These are phyloP conservation scores for Gliomastix tumulicola DNA, from an alignment of 2,329 filamentous ascomycete species.

Conservation along the genomic window DNA sequence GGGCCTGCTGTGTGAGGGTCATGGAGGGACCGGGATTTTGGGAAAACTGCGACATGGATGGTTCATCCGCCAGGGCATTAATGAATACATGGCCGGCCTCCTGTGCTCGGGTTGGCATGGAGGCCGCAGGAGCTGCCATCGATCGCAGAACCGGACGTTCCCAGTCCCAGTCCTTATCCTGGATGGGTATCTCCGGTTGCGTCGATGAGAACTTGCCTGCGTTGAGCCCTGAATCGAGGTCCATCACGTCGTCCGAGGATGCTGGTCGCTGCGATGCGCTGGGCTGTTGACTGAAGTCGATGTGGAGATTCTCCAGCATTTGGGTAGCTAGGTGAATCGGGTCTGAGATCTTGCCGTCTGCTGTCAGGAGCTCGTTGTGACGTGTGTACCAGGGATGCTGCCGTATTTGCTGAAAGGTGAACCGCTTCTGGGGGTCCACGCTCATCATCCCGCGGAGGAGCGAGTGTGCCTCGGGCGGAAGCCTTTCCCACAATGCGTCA, in stretches of 20 bases:
- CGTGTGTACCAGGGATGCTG: constrained; percentile 94
- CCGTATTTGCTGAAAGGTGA: constrained; percentile 79
- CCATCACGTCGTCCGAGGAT: constrained; percentile 55
- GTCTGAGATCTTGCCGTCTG: constrained; percentile 69
- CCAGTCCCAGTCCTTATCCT: constrained; percentile 79
- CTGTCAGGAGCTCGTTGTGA: constrained; percentile 66
- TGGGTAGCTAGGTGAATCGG: constrained; percentile 82
- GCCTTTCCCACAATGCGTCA: constrained; percentile 77
- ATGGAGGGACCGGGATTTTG: constrained; percentile 71
- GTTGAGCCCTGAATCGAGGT: constrained; percentile 51
- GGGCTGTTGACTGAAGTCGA: constrained; percentile 73
- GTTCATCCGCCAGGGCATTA: constrained; percentile 74
- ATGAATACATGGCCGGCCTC: constrained; percentile 34
- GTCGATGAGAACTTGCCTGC: constrained; percentile 62
- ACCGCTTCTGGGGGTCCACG: constrained; percentile 66
- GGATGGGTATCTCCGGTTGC: constrained; percentile 73
- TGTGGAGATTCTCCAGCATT: constrained; percentile 86
- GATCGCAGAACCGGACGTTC: constrained; percentile 63
- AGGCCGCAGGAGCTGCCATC: constrained; percentile 31
- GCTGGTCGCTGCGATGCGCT: constrained; percentile 32
- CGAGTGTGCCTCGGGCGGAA: constrained; percentile 70
- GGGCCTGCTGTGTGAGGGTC: constrained; percentile 81
- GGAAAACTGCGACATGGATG: constrained; percentile 80
- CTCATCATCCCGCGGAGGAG: constrained; percentile 91
- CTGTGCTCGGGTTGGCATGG: constrained; percentile 20